These are phyloP conservation scores for Blastocystis sp. DNA, from an alignment of 352 stramenopile genomes.

Conservation along the genomic window DNA sequence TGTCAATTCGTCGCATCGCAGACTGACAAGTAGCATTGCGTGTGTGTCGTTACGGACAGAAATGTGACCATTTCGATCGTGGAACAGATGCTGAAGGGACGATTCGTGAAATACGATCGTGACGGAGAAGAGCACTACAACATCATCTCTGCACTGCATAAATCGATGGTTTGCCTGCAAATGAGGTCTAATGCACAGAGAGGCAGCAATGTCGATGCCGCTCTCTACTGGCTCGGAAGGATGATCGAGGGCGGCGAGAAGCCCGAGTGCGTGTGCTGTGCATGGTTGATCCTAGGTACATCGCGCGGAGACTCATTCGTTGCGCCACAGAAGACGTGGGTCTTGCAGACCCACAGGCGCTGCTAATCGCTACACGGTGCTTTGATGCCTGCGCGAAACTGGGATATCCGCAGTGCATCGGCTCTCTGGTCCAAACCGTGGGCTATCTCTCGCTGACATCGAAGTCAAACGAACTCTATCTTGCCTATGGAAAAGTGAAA, in stretches of 20 bases:
- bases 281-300: slow-evolving; percentile 54
- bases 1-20: slow-evolving; percentile 72
- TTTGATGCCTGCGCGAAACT: slow-evolving; percentile 37
- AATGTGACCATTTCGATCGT: slow-evolving; percentile 75
- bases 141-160: slow-evolving; percentile 81
- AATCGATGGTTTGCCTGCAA: slow-evolving; percentile 74
- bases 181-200: slow-evolving; percentile 68
- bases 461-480: slow-evolving; percentile 82
- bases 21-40: neutral
- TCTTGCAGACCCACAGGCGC: slow-evolving; percentile 77
- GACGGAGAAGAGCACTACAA: slow-evolving; percentile 84
- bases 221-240: slow-evolving; percentile 81
- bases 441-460: slow-evolving; percentile 78
- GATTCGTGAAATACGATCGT: slow-evolving; percentile 80
- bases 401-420: slow-evolving; percentile 74
- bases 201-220: slow-evolving; percentile 79
- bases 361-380: slow-evolving; percentile 70
- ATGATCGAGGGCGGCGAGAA: slow-evolving; percentile 84
- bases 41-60: slow-evolving; percentile 65
- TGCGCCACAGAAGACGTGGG: slow-evolving; percentile 82
- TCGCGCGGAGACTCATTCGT: slow-evolving; percentile 79
- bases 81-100: slow-evolving; percentile 77
- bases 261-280: slow-evolving; percentile 75
- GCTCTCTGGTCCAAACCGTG: slow-evolving; percentile 79
- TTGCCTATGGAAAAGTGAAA: slow-evolving; percentile 80